Percentiles rank a stretch among this genome's conserved stretches.
Conservation (phyloP, 208 protist species). For the Lotmaria passim region DNA sequence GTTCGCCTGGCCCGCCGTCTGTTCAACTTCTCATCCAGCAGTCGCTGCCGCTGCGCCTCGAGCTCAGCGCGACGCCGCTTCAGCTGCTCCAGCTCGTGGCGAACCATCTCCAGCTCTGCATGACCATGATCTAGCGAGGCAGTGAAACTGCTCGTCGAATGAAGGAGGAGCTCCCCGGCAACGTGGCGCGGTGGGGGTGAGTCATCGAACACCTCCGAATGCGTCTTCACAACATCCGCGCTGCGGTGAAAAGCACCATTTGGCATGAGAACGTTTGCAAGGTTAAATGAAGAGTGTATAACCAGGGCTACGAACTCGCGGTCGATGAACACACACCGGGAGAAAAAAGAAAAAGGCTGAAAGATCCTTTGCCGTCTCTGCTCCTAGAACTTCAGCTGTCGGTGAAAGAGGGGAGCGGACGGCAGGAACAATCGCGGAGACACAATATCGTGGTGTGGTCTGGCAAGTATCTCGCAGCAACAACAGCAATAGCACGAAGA, state of each 20-base stretch:
- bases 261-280: background rate
- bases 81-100: slow-evolving; percentile 60
- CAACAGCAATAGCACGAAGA: too few relatives aligned
- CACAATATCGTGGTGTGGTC: too few relatives aligned
- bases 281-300: slow-evolving; percentile 1
- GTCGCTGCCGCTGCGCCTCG: slow-evolving; percentile 51
- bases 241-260: background rate
- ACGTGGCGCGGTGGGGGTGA: background rate
- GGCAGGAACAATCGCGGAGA: too few relatives aligned
- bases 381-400: too few relatives aligned
- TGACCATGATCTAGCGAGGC: background rate
- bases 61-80: slow-evolving; percentile 49
- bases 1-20: background rate
- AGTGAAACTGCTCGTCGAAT: background rate
- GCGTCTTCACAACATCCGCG: background rate
- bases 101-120: slow-evolving; percentile 48
- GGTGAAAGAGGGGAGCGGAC: too few relatives aligned
- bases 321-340: background rate
- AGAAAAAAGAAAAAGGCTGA: slow-evolving; percentile 12
- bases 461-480: too few relatives aligned
- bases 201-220: background rate
- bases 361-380: too few relatives aligned
- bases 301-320: background rate
- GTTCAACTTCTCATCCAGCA: slow-evolving; percentile 37
- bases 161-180: too few relatives aligned